Base-by-base conservation (phyloP, 2,329 filamentous ascomycete species). In the Zasmidium citrigriseum region DNA sequence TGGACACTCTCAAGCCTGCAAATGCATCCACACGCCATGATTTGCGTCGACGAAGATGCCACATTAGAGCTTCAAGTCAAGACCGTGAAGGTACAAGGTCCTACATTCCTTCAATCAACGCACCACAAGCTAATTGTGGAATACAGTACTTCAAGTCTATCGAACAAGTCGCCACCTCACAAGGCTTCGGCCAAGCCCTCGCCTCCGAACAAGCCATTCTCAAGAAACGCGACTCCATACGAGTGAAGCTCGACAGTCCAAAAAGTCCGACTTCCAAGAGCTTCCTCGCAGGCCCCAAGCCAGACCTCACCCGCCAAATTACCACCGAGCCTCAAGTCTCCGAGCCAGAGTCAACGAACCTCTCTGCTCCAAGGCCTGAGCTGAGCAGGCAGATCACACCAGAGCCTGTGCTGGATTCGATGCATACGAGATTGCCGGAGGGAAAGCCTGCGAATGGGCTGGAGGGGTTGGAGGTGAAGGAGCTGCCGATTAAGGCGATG, bases 1-100 rank as follows among this genome's bases (percentile, higher is more conserved):
- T 96, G 91, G 90, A 93, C 91, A 1, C 82, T 95, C 5, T 93
- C 90, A 9, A 86, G 86, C 55, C 80, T 96, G 45, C 91, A 96
- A 73, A 78, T 93, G 62, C 91, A 95, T 73, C 88, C 86, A 2
- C 88, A 93, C 68, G 87, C 90, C 54, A 86, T 95, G 81, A 86
- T 95, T 64, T 89, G 93, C 10, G 89, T 89, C 47, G 91, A 96
- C 68, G 89, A 93, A 68, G 90, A 93, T 70, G 77, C 79, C 66
- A 78, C 79, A 34, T 54, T 83, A 61, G 73, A 82, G 68, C 68
- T 82, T 46, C 76, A 76, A 64, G 77, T 75, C 66, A 77, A 77
- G 73, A 80, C 72, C 51, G 71, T 73, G 51, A 72, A 71, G 49
- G 54, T 56, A 47, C 10, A 46, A 7, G n/a, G n/a, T n/a, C n/a